A percentile compares a stretch with the other conserved stretches of the same genome.
phyloP scores from a whole-genome alignment of 1,139 yeast genomes.

The Wickerhamomyces sp. region DNA sequence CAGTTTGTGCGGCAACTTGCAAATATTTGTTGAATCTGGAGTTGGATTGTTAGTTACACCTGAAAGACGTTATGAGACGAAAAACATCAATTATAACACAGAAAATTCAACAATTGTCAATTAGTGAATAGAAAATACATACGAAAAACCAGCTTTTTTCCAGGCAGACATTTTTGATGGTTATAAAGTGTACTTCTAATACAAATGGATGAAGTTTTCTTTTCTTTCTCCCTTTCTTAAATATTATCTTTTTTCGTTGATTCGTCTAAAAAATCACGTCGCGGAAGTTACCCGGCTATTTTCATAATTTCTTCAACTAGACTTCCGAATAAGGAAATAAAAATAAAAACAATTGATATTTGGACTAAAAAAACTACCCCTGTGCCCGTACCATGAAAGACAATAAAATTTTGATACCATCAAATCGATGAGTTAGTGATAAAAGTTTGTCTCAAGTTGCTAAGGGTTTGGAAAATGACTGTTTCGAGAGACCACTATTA shows the following conservation, averaged over 20 bases:
- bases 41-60: conserved; percentile 16
- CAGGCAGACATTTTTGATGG: conserved; percentile 57
- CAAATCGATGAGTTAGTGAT: no score
- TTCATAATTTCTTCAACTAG: no score
- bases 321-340: no score
- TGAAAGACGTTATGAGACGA: background rate
- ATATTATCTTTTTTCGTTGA: conserved; percentile 1
- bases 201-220: conserved; percentile 1
- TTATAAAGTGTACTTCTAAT: background rate
- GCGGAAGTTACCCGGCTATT: background rate
- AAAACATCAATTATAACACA: background rate
- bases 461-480: no score
- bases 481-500: conserved; percentile 77
- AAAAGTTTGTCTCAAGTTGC: no score
- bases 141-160: conserved; percentile 84
- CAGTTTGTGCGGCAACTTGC: conserved; percentile 85
- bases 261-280: conserved; percentile 1
- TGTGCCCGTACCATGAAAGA: no score
- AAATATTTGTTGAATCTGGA: conserved; percentile 77
- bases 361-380: no score
- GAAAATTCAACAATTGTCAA: background rate
- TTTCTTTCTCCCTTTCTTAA: background rate
- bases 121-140: conserved; percentile 22
- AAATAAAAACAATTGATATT: no score
- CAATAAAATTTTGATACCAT: no score